A percentile compares a stretch with the other conserved stretches of the same genome.
Conservation (phyloP, 2,329 filamentous ascomycete genomes). For the Penicillium concentricum region DNA sequence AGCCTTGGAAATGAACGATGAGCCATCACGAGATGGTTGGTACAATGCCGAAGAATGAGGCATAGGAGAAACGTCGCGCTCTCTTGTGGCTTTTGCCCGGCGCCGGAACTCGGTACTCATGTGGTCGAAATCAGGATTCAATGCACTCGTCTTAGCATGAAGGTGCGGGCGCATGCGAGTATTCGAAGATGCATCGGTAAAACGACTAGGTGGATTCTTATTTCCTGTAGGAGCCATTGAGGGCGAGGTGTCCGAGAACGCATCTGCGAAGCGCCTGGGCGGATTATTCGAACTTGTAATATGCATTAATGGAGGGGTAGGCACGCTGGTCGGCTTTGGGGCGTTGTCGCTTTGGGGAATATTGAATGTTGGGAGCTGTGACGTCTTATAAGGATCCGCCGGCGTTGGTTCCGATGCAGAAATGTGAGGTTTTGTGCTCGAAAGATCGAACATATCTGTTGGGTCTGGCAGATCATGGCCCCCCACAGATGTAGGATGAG, state of each 20-base stretch:
- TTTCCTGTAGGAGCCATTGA: not conserved
- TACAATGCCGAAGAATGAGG: conserved; percentile 66
- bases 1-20: conserved; percentile 72
- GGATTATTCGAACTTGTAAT: not conserved
- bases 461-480: conserved; percentile 1
- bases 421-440: not conserved
- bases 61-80: conserved; percentile 64
- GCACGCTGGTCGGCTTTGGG: not conserved
- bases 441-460: not conserved
- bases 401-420: not conserved
- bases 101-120: conserved; percentile 47
- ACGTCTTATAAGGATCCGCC: not conserved
- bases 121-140: conserved; percentile 26
- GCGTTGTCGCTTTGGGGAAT: not conserved
- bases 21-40: conserved; percentile 53
- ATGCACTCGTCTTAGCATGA: conserved; percentile 31
- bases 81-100: conserved; percentile 56
- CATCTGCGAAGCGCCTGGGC: not conserved
- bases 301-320: not conserved
- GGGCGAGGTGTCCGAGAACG: not conserved
- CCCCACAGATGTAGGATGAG: conserved; percentile 24
- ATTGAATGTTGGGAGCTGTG: not conserved
- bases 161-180: not conserved
- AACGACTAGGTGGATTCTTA: not conserved
- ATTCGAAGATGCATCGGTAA: conserved; percentile 2